A percentile compares a stretch with the other conserved stretches of the same genome.
phyloP scores from a whole-genome alignment of 495 filamentous ascomycete genomes.

The Terfezia claveryi region DNA sequence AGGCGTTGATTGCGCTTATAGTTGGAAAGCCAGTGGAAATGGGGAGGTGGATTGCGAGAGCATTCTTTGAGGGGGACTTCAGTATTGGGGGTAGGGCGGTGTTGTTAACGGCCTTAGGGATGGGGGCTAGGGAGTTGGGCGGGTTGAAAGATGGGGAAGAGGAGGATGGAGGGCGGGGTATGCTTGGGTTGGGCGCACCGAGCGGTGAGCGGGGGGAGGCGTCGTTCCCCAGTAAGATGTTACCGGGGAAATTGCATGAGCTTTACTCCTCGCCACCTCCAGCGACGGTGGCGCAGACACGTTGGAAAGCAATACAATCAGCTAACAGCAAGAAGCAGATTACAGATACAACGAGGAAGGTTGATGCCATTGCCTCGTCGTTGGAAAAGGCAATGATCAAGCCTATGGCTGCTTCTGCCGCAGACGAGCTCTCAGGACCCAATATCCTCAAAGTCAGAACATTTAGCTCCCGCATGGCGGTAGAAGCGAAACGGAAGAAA shows the following conservation, averaged over 20 bases:
- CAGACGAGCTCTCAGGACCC: slow-evolving; percentile 49
- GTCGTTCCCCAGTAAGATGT: slow-evolving; percentile 49
- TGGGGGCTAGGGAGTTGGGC: slow-evolving; percentile 71
- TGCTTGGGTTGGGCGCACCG: neutral
- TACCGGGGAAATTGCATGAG: slow-evolving; percentile 37
- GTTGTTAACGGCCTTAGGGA: slow-evolving; percentile 57
- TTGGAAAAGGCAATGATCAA: slow-evolving; percentile 50
- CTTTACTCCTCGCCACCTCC: slow-evolving; percentile 20
- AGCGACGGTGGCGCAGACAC: neutral
- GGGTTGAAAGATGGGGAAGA: slow-evolving; percentile 47
- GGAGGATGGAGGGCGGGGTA: slow-evolving; percentile 21
- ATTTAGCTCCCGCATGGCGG: slow-evolving; percentile 49
- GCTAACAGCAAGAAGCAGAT: neutral
- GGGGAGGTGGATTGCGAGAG: slow-evolving; percentile 61
- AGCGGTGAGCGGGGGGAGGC: slow-evolving; percentile 18
- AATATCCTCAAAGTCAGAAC: slow-evolving; percentile 65
- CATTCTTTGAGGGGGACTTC: slow-evolving; percentile 81
- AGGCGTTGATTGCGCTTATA: slow-evolving; percentile 67
- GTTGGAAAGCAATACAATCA: neutral
- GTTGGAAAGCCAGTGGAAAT: slow-evolving; percentile 53
- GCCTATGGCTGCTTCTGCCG: slow-evolving; percentile 51
- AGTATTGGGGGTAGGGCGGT: slow-evolving; percentile 63
- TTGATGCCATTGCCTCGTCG: slow-evolving; percentile 36
- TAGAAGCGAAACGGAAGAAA: slow-evolving; percentile 42
- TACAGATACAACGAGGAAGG: slow-evolving; percentile 24